A percentile compares a stretch with the other conserved stretches of the same genome.
phyloP scores from a whole-genome alignment of 345 rosid genomes.

The Gossypium thurberi region DNA sequence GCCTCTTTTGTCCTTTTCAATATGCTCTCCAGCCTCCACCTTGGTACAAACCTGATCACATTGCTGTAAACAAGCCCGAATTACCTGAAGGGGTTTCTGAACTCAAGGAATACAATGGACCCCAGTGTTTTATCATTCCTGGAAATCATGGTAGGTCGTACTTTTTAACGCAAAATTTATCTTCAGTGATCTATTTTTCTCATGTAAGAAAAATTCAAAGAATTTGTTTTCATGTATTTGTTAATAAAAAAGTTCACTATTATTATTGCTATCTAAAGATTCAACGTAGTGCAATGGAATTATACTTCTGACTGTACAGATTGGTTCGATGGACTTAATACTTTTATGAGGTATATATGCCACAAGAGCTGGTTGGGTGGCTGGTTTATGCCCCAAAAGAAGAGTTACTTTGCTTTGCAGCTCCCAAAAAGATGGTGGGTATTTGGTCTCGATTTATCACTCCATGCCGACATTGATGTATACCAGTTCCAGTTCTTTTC shows the following conservation, averaged over 20 bases:
- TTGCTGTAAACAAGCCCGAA: conserved; percentile 87
- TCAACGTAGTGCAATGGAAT: neutral
- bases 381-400: conserved; percentile 99
- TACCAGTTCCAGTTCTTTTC: conserved; percentile 96
- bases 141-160: conserved; percentile 90
- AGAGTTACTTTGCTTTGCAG: conserved; percentile 95
- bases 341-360: conserved; percentile 97
- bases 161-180: conserved; percentile 17
- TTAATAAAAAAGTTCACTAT: neutral
- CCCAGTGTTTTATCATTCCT: conserved; percentile 89
- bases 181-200: neutral
- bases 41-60: conserved; percentile 63
- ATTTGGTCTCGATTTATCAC: conserved; percentile 97
- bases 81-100: conserved; percentile 60
- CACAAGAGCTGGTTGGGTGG: conserved; percentile 99
- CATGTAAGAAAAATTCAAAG: neutral
- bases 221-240: neutral
- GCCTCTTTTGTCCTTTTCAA: conserved; percentile 88
- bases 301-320: conserved; percentile 34
- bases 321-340: conserved; percentile 98
- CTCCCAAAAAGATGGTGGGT: conserved; percentile 96
- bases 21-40: conserved; percentile 93
- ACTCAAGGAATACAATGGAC: conserved; percentile 83
- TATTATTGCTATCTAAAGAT: neutral
- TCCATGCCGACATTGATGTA: conserved; percentile 94